Evolutionary conservation across 768 basidiomycete species (phyloP).

Genomic region (Gelatoporia subvermispora): DNA sequence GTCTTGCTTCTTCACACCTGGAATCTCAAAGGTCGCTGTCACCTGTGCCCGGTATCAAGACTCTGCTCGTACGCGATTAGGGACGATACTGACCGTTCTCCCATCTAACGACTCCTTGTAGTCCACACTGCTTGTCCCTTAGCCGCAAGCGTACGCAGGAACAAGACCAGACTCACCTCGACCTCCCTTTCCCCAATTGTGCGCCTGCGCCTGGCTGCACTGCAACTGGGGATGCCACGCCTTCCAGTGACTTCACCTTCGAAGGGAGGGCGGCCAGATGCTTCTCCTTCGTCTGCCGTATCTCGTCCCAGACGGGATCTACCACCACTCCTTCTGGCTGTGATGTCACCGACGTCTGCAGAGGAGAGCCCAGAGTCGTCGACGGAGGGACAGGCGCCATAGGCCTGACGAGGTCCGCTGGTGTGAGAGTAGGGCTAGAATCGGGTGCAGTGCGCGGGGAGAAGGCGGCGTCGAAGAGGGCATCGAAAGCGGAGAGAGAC

Average conservation of each 20-base stretch:
- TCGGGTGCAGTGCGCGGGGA: conserved; percentile 8
- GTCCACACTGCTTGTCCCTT: conserved; percentile 42
- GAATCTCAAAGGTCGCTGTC: conserved; percentile 67
- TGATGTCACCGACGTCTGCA: conserved; percentile 15
- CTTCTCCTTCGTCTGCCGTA: conserved; percentile 60
- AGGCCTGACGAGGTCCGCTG: background rate
- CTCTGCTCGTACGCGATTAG: background rate
- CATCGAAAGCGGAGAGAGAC: conserved; percentile 16
- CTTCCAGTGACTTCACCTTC: conserved; percentile 67
- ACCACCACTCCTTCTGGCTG: conserved; percentile 31
- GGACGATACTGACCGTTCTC: conserved; percentile 34
- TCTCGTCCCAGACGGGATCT: conserved; percentile 60
- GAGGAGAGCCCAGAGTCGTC: conserved; percentile 11
- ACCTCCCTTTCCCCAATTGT: conserved; percentile 54
- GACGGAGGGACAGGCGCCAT: conserved; percentile 4
- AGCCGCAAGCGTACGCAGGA: background rate
- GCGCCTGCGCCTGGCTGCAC: conserved; percentile 20
- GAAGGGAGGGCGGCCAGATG: conserved; percentile 64
- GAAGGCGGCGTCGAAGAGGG: conserved; percentile 18
- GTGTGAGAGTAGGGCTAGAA: conserved; percentile 1
- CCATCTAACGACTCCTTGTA: conserved; percentile 71
- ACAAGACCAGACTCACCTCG: conserved; percentile 42
- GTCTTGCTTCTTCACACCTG: conserved; percentile 66
- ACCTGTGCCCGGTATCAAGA: conserved; percentile 30
- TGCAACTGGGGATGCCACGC: conserved; percentile 11